phyloP scores from a whole-genome alignment of 129 eudicot species.

The Tagetes patula region DNA sequence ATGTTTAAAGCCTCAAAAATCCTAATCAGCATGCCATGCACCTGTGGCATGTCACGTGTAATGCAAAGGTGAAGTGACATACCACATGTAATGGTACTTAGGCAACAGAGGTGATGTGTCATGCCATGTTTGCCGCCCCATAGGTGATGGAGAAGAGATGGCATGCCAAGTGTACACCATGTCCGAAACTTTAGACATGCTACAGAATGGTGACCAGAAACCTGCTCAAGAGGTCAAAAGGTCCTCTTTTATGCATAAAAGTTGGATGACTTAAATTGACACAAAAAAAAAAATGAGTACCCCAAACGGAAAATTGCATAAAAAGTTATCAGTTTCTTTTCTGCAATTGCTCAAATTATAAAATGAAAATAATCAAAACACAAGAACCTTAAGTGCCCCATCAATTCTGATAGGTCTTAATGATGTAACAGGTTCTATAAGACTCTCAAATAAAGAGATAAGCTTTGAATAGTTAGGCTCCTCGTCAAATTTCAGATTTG shows the following conservation, averaged over 20 bases:
- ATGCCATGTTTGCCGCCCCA: background rate
- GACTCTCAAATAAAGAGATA: conserved; percentile 77
- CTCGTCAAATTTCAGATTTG: conserved; percentile 91
- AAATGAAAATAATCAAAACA: background rate
- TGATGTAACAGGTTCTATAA: conserved; percentile 81
- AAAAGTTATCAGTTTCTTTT: background rate
- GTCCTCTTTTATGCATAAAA: background rate
- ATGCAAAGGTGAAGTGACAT: background rate
- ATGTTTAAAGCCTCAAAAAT: background rate
- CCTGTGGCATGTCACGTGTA: background rate
- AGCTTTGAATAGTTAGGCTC: conserved; percentile 94
- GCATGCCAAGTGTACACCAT: background rate
- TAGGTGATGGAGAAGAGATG: background rate
- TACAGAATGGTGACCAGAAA: background rate
- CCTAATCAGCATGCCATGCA: background rate
- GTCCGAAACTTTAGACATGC: background rate
- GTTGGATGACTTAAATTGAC: background rate
- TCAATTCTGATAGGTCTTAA: conserved; percentile 92
- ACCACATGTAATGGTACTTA: background rate
- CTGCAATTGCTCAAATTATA: background rate
- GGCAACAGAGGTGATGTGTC: background rate
- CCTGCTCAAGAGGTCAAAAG: background rate
- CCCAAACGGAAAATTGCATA: background rate
- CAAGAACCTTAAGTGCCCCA: conserved; percentile 83
- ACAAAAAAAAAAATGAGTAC: background rate